Conservation (phyloP, 768 basidiomycete genomes). For the Rhodotorula kratochvilovae region DNA sequence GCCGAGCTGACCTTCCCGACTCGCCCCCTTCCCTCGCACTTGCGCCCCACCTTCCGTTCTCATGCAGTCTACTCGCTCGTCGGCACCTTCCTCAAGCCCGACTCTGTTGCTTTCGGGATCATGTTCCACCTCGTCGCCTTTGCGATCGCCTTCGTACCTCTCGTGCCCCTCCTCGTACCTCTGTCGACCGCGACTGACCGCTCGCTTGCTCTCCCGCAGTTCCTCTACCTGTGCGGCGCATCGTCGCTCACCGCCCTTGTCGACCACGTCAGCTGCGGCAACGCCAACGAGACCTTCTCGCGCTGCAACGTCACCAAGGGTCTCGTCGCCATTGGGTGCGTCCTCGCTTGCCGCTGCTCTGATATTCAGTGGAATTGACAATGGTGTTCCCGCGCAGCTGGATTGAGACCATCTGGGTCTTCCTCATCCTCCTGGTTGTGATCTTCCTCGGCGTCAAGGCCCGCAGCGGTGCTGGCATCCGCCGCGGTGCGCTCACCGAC, state of each 20-base stretch:
- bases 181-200: neutral
- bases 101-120: conserved; percentile 45
- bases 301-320: conserved; percentile 47
- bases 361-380: too few species aligned
- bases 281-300: conserved; percentile 36
- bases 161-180: neutral
- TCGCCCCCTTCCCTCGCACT: neutral
- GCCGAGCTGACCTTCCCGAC: neutral
- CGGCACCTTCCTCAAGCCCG: conserved; percentile 44
- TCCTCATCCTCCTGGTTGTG: conserved; percentile 43
- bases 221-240: conserved; percentile 48
- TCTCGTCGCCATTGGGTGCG: conserved; percentile 46
- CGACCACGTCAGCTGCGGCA: conserved; percentile 45
- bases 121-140: conserved; percentile 45
- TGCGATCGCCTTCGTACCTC: conserved; percentile 46
- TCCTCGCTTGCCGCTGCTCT: too few species aligned
- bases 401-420: conserved; percentile 46
- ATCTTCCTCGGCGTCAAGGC: conserved; percentile 41
- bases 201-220: conserved; percentile 11
- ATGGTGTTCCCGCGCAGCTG: conserved; percentile 1
- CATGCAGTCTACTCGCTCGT: conserved; percentile 44
- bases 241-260: conserved; percentile 47
- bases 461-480: conserved; percentile 16
- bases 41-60: neutral
- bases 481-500: conserved; percentile 24